Percentiles rank a stretch among this genome's conserved stretches.
Evolutionary conservation across 148 eudicot species (phyloP).

Genomic region (Talinum fruticosum): DNA sequence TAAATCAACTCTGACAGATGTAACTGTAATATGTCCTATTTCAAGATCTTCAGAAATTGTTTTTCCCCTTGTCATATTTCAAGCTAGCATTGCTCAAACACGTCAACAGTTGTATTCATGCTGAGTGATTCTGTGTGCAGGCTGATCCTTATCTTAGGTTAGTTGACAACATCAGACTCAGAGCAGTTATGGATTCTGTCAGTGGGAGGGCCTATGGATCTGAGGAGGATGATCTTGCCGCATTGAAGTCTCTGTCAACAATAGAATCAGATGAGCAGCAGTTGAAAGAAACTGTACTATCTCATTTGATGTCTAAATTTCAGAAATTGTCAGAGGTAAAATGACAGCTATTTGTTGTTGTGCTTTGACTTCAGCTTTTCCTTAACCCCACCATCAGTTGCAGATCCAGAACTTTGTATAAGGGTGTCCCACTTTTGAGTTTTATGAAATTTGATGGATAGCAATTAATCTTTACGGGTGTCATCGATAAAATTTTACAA

Average conservation of each 20-base stretch:
- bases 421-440: too few relatives aligned
- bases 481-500: too few relatives aligned
- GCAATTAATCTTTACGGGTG: too few relatives aligned
- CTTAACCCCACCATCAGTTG: too few relatives aligned
- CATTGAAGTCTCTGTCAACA: conserved; percentile 48
- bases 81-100: neutral
- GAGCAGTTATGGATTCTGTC: conserved; percentile 33
- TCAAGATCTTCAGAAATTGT: neutral
- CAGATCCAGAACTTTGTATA: too few relatives aligned
- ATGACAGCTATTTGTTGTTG: neutral
- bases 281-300: conserved; percentile 57
- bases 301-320: conserved; percentile 45
- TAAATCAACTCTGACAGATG: conserved; percentile 62
- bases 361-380: neutral
- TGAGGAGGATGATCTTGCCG: conserved; percentile 64
- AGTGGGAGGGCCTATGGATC: conserved; percentile 47
- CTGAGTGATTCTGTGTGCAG: conserved; percentile 36
- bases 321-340: conserved; percentile 69
- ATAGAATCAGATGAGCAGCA: conserved; percentile 46
- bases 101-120: conserved; percentile 1
- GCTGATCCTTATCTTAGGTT: conserved; percentile 75
- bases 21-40: conserved; percentile 43
- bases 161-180: conserved; percentile 63
- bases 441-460: too few relatives aligned
- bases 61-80: neutral